Evolutionary conservation across 257 asterid genomes (phyloP), one percentile per base, ranked within the genome.

Genomic region (Handroanthus guayacan): DNA sequence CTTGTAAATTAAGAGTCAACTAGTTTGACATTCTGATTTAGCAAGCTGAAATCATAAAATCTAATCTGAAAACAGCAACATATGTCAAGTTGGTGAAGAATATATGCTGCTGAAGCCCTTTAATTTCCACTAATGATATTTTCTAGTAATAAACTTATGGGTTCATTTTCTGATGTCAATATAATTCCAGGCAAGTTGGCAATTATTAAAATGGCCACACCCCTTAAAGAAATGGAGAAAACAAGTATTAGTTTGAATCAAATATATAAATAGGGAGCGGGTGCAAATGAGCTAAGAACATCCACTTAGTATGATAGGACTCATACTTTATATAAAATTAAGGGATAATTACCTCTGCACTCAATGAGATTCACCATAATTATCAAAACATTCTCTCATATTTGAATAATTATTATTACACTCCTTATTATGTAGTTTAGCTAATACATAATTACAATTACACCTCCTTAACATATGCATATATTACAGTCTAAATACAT

Each of bases 141-240:
- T 13, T 9, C 14, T 9, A 37, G 45, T 12, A 20, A 14, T 54
- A 41, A 47, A 66, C 50, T 63, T 9, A 1, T 11, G 62, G 56
- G 16, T 38, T 67, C 50, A 6, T 44, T 34, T 7, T 9, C 12
- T 41, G 0, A 17, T 36, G 9, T 25, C 31, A 25, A 56, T 71
- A 71, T 0, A 2, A 64, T 6, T 43, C 51, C 62, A 48, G 41
- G 72, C 72, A 69, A 69, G 81, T 77, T 69, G 71, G 20, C 34
- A 38, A 62, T 5, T 71, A 70, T 18, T 13, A 5, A 57, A 68
- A 3, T 20, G 55, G 41, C 12, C 62, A 57, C 39, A 39, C 20
- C 11, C 51, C 16, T 38, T 3, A 2, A 71, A 51, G 68, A 62
- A 69, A 71, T 71, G 72, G 78, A 12, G 41, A 25, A 48, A 50